These are phyloP conservation scores for Ophiobolus disseminans DNA, from an alignment of 2,329 filamentous ascomycete genomes.

Conservation along the genomic window DNA sequence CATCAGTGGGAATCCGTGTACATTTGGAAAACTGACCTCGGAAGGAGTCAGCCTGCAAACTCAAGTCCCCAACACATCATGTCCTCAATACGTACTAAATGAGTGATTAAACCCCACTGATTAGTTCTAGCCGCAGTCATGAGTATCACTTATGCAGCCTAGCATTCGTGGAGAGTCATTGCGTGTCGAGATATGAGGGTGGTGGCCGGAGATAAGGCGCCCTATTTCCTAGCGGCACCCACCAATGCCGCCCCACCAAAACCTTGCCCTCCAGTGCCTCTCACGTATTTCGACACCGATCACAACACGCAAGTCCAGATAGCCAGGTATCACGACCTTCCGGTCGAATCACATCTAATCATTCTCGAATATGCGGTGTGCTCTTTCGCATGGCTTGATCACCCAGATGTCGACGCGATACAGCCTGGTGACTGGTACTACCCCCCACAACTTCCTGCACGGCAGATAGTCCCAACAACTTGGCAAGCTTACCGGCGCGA, in stretches of 20 bases:
- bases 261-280: too few species aligned
- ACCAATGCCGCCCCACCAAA: neutral
- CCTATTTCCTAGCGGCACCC: neutral
- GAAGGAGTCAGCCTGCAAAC: too few species aligned
- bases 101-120: too few species aligned
- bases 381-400: neutral
- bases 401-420: neutral
- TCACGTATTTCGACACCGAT: too few species aligned
- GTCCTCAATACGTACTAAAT: too few species aligned
- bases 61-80: too few species aligned
- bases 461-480: neutral
- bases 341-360: neutral
- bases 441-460: neutral
- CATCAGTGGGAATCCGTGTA: too few species aligned
- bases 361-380: neutral
- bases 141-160: too few species aligned
- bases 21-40: too few species aligned
- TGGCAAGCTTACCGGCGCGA: neutral
- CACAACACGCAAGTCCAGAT: conserved; percentile 4
- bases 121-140: too few species aligned
- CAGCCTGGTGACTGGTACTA: neutral
- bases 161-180: too few species aligned
- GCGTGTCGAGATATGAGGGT: too few species aligned
- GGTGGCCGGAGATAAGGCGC: neutral
- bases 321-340: neutral